Evolutionary conservation across 805 yeast species (phyloP), one percentile per base, ranked within the genome.

Genomic region (Starmerella kuoi): DNA sequence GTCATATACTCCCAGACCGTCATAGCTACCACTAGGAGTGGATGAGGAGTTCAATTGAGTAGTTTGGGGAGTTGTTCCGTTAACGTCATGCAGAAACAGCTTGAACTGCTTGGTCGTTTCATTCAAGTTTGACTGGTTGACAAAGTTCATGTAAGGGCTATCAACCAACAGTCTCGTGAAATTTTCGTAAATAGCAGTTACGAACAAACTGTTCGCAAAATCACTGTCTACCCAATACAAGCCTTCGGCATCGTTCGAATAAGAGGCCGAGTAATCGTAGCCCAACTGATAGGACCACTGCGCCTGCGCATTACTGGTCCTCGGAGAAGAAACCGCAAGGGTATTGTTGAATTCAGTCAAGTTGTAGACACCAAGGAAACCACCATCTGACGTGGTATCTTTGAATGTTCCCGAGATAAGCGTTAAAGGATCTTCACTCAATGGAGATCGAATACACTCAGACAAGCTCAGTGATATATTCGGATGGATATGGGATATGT

Each of bases 201-300:
- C 72, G 26, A 85, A 64, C 45, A 83, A 62, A 0, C 81, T 86
- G 27, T 82, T 71, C 15, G 67, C 64, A 52, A 73, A 71, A 60
- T 83, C 94, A 0, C 86, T 63, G 56, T 84, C 95, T 2, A 81
- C 71, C 15, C 79, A 61, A 27, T 52, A 62, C n/a, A 61, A 45
- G 21, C 52, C 48, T 9, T 55, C 48, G 4, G 22, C 34, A 17
- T 36, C 44, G 24, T 20, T 28, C 11, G 40, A 43, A 31, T 38
- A 48, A 9, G 46, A 21, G 11, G 46, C 47, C 9, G 84, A 76
- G 4, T 21, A 17, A 11, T 50, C 57, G 2, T 74, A 71, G 3
- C 84, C 87, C 26, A 85, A 58, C 55, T 76, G 73, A 54, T 77
- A 81, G 6, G 65, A 49, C 87, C 87, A 79, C 8, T 42, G 31